Percentiles rank a stretch among this genome's conserved stretches.
phyloP scores from a whole-genome alignment of 2,329 filamentous ascomycete genomes.

The Ophiostoma piceae region DNA sequence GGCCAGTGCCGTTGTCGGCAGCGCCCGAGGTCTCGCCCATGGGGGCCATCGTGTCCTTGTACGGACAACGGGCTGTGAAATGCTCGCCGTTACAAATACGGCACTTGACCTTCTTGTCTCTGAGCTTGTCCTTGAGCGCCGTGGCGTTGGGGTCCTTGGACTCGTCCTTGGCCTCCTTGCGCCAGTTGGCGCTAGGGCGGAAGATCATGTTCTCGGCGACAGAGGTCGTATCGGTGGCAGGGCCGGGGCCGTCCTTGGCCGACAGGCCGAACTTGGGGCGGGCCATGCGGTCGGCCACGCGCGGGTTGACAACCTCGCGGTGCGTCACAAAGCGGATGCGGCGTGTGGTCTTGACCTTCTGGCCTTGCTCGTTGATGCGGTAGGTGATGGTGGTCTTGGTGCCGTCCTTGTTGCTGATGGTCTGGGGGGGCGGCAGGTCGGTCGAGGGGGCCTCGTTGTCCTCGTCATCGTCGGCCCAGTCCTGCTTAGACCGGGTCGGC shows the following conservation, averaged over 20 bases:
- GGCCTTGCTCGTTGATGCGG: conserved; percentile 84
- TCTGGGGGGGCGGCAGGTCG: conserved; percentile 76
- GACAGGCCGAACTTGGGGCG: conserved; percentile 92
- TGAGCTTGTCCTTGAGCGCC: conserved; percentile 74
- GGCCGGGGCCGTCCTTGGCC: conserved; percentile 76
- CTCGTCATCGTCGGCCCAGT: conserved; percentile 97
- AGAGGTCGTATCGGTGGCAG: conserved; percentile 76
- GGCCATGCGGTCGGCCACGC: conserved; percentile 86
- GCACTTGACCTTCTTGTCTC: conserved; percentile 99
- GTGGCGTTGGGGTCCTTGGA: conserved; percentile 67
- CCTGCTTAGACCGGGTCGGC: conserved; percentile 43
- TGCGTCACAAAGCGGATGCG: conserved; percentile 88
- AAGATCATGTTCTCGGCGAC: conserved; percentile 98
- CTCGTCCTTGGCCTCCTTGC: conserved; percentile 76
- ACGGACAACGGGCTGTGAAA: conserved; percentile 97
- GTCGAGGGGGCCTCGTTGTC: conserved; percentile 63
- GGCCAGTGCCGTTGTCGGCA: conserved; percentile 52
- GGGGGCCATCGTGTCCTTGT: conserved; percentile 98
- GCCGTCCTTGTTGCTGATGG: conserved; percentile 95
- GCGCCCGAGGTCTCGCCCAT: conserved; percentile 57
- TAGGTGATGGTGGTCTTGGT: conserved; percentile 93
- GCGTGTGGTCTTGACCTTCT: conserved; percentile 95
- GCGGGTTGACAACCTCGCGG: conserved; percentile 91
- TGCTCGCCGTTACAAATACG: conserved; percentile 98
- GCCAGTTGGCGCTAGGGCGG: conserved; percentile 89